Conservation (phyloP, 1,139 yeast genomes). For the Candida neerlandica region DNA sequence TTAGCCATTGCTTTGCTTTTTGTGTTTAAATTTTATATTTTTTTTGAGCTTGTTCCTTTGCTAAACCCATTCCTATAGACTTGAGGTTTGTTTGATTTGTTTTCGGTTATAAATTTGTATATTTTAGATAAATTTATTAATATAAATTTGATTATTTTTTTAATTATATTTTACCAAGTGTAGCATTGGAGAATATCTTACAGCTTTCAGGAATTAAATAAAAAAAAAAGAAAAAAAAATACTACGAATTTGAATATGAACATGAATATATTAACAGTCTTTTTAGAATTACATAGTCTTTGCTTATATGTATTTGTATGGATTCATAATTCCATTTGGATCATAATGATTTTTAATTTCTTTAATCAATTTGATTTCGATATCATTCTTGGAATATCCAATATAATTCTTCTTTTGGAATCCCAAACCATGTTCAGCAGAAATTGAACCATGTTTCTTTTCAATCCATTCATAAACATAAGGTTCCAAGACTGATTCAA, state of each 20-base stretch:
- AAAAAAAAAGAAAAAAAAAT: too few relatives aligned
- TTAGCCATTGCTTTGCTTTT: too few relatives aligned
- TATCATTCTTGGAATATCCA: slow-evolving; percentile 74
- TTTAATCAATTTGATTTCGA: slow-evolving; percentile 73
- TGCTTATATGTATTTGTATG: slow-evolving; percentile 74
- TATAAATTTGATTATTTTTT: neutral
- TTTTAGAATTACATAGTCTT: neutral
- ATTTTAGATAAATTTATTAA: neutral
- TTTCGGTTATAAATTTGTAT: neutral
- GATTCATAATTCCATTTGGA: slow-evolving; percentile 89
- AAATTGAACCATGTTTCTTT: slow-evolving; percentile 75
- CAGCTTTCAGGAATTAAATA: too few relatives aligned
- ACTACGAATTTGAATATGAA: too few relatives aligned
- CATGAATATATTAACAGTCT: neutral
- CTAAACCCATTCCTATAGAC: neutral
- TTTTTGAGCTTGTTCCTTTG: neutral
- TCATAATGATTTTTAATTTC: slow-evolving; percentile 78
- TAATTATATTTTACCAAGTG: too few relatives aligned
- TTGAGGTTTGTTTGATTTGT: neutral
- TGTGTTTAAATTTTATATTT: neutral
- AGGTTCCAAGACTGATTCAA: slow-evolving; percentile 84
- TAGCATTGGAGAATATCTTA: too few relatives aligned
- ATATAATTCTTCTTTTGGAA: slow-evolving; percentile 91
- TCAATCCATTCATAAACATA: slow-evolving; percentile 91
- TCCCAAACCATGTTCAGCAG: slow-evolving; percentile 97